Evolutionary conservation across 2,329 filamentous ascomycete species (phyloP).

Genomic region (Hirsutella thompsonii): DNA sequence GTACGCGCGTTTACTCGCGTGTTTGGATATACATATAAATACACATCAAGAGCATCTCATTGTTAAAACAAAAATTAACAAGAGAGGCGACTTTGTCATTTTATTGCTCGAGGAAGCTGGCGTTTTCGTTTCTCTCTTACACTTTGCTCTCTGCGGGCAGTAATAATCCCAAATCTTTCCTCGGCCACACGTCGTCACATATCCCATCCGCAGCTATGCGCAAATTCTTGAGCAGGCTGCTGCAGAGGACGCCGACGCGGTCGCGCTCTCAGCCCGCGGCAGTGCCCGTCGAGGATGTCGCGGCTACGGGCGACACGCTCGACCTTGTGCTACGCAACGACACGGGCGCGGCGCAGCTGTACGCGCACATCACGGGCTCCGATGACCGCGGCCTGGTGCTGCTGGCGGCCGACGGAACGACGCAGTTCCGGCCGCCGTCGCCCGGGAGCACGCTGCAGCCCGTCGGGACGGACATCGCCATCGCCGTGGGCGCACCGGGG

Average conservation of each 20-base stretch:
- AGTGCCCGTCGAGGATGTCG: neutral
- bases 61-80: too few species aligned
- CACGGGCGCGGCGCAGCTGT: constrained; percentile 42
- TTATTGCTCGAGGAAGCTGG: too few species aligned
- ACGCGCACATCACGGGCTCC: constrained; percentile 57
- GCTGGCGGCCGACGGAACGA: constrained; percentile 51
- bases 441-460: constrained; percentile 36
- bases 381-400: constrained; percentile 47
- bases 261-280: neutral
- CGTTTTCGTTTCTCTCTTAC: too few species aligned
- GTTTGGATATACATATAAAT: too few species aligned
- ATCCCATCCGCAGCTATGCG: too few species aligned
- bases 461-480: constrained; percentile 45
- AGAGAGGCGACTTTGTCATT: too few species aligned
- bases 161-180: too few species aligned
- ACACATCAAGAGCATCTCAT: too few species aligned
- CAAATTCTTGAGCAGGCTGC: too few species aligned
- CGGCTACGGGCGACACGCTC: constrained; percentile 16
- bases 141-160: too few species aligned
- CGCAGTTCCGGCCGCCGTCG: constrained; percentile 50
- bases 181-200: too few species aligned
- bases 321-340: constrained; percentile 53
- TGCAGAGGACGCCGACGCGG: neutral
- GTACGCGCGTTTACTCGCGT: too few species aligned
- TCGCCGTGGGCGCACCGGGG: constrained; percentile 49